Conservation (phyloP, 805 yeast genomes). For the Metschnikowia santaceciliae region DNA sequence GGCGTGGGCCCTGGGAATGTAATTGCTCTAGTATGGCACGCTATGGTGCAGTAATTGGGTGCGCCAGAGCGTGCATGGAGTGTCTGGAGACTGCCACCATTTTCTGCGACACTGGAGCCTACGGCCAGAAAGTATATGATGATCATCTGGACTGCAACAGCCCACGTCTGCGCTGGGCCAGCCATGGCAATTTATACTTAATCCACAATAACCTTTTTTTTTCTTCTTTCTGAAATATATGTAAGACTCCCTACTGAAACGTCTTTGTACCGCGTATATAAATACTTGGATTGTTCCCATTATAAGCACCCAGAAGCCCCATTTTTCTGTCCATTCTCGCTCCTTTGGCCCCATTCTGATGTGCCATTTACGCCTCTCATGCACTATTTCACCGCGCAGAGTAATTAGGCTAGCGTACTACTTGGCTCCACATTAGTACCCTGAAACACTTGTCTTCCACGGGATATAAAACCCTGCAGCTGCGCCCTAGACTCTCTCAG, state of each 20-base stretch:
- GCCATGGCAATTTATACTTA: too few relatives aligned
- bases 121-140: neutral
- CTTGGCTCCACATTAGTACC: neutral
- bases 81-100: neutral
- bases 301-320: neutral
- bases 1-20: neutral
- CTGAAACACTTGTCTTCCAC: neutral
- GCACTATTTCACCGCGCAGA: constrained; percentile 2
- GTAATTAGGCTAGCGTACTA: neutral
- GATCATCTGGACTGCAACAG: neutral
- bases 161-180: too few relatives aligned
- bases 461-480: neutral
- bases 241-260: too few relatives aligned
- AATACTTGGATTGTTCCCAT: too few relatives aligned
- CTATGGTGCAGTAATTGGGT: neutral
- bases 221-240: neutral
- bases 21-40: neutral
- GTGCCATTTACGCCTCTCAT: neutral
- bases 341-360: neutral
- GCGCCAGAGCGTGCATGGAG: neutral
- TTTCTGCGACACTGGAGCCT: too few relatives aligned
- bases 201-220: neutral
- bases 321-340: neutral
- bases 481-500: neutral
- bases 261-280: too few relatives aligned